Evolutionary conservation across 805 yeast species (phyloP).

Genomic region (Saturnispora sekii): DNA sequence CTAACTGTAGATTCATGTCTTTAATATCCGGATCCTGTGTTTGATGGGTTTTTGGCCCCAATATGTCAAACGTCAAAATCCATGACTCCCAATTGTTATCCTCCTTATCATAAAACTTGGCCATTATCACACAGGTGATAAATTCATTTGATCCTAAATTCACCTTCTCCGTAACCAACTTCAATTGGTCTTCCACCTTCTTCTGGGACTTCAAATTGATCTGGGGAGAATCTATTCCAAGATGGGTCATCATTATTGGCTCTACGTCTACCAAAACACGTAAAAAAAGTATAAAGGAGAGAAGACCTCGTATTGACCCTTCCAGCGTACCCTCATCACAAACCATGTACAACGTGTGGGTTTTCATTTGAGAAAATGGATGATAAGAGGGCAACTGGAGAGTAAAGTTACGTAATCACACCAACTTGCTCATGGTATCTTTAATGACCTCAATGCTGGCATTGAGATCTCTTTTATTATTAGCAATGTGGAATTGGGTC

Average conservation of each 20-base stretch:
- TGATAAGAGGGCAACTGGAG: neutral
- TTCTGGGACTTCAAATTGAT: neutral
- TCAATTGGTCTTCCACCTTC: neutral
- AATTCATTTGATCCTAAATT: neutral
- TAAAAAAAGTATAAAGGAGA: conserved; percentile 61
- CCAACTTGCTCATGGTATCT: conserved; percentile 15
- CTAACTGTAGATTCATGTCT: conserved; percentile 1
- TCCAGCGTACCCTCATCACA: conserved; percentile 45
- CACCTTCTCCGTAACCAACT: neutral
- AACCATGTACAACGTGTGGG: conserved; percentile 20
- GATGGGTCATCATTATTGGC: neutral
- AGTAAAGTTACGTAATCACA: neutral
- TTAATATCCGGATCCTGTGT: neutral
- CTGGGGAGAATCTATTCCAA: neutral
- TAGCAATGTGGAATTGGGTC: conserved; percentile 12
- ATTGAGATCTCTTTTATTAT: conserved; percentile 13
- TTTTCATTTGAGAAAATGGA: neutral
- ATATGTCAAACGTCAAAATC: conserved; percentile 42
- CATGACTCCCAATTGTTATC: conserved; percentile 62
- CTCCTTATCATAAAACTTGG: conserved; percentile 10
- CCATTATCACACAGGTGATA: neutral
- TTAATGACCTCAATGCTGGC: conserved; percentile 17
- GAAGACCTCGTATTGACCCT: conserved; percentile 49
- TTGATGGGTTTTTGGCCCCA: conserved; percentile 16
- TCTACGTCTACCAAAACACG: conserved; percentile 45